These are phyloP conservation scores for Achaetomium macrosporum DNA, from an alignment of 2,329 filamentous ascomycete species.

Conservation along the genomic window DNA sequence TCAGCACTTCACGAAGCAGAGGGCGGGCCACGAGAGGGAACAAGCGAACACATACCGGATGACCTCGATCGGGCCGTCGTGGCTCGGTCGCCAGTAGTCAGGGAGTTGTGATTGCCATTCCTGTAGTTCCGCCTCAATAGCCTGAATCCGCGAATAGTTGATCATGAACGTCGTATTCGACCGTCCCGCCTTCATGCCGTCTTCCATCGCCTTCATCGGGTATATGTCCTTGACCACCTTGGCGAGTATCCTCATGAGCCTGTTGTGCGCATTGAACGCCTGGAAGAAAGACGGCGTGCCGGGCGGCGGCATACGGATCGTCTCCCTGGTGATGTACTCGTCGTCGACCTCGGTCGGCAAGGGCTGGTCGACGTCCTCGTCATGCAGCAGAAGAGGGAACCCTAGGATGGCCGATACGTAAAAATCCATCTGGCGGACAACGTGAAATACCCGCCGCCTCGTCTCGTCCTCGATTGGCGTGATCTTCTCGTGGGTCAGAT, in stretches of 20 bases:
- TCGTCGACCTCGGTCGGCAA: constrained; percentile 61
- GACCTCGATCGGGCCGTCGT: constrained; percentile 67
- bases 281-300: constrained; percentile 55
- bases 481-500: constrained; percentile 58
- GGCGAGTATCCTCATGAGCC: constrained; percentile 56
- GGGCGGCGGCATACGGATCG: constrained; percentile 49
- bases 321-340: constrained; percentile 57
- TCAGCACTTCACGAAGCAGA: not conserved
- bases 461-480: constrained; percentile 59
- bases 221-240: constrained; percentile 63
- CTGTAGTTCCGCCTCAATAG: constrained; percentile 58
- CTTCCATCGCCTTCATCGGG: constrained; percentile 52
- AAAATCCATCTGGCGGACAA: constrained; percentile 64
- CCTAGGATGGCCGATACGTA: constrained; percentile 63
- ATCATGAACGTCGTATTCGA: constrained; percentile 53
- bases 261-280: constrained; percentile 61
- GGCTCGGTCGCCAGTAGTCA: constrained; percentile 69
- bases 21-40: too few relatives aligned
- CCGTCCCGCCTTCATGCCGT: constrained; percentile 39
- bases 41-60: constrained; percentile 56
- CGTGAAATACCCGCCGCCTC: constrained; percentile 60
- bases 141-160: constrained; percentile 57
- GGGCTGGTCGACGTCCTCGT: constrained; percentile 62
- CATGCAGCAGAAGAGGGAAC: constrained; percentile 57
- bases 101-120: constrained; percentile 64